Evolutionary conservation across 306 rosid species (phyloP).

Genomic region (Prunus mira): DNA sequence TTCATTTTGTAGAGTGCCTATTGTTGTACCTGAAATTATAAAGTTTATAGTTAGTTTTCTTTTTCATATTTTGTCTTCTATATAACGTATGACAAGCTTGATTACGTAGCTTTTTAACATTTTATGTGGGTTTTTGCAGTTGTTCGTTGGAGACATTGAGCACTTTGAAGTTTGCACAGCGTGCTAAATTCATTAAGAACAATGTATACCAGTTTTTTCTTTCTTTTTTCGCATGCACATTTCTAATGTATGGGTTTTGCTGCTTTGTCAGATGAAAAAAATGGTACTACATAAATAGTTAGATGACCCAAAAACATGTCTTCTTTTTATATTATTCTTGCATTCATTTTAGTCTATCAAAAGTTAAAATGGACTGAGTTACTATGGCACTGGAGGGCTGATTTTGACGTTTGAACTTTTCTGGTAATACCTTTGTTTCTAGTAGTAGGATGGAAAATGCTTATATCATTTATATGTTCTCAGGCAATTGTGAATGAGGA

Average conservation of each 20-base stretch:
- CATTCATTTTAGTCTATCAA: background rate
- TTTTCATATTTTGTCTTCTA: background rate
- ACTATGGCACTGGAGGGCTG: background rate
- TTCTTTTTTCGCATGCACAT: background rate
- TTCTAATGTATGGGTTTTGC: background rate
- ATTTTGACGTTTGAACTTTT: background rate
- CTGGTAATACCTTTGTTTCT: background rate
- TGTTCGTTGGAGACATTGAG: conserved; percentile 95
- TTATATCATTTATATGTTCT: conserved; percentile 3
- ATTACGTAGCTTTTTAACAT: background rate
- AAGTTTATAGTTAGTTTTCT: background rate
- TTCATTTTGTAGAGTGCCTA: background rate
- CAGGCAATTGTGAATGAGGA: conserved; percentile 98
- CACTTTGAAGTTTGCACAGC: conserved; percentile 97
- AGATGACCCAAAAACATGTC: background rate
- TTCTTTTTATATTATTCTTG: background rate
- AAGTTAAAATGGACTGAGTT: background rate
- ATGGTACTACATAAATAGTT: background rate
- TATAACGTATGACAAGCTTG: background rate
- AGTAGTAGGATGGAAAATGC: background rate
- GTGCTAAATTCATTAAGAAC: conserved; percentile 92
- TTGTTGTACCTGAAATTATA: background rate
- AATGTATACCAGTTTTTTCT: conserved; percentile 51
- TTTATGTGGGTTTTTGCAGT: conserved; percentile 49
- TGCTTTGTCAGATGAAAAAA: background rate